phyloP scores from a whole-genome alignment of 208 protist species.

The Wallacemonas rigidus region DNA sequence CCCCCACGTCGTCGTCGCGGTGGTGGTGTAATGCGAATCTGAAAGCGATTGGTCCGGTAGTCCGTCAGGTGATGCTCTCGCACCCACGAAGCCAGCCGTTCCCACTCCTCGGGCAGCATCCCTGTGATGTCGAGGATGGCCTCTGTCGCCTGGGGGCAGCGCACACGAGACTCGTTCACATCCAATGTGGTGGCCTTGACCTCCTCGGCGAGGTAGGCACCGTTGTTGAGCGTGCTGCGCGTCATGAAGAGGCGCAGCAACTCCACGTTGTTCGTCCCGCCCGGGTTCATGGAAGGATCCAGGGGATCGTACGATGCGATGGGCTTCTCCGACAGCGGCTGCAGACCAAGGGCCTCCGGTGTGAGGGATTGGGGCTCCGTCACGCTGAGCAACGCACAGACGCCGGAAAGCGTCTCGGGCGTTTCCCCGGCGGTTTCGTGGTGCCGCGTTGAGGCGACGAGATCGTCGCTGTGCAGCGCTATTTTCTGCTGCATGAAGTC shows the following conservation, averaged over 20 bases:
- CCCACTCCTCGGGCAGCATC: conserved; percentile 91
- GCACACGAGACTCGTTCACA: conserved; percentile 76
- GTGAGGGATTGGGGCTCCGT: conserved; percentile 69
- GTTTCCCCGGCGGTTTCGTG: not conserved
- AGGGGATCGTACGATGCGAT: conserved; percentile 94
- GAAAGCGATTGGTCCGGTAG: conserved; percentile 94
- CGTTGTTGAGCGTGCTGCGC: conserved; percentile 92
- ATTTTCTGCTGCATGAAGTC: conserved; percentile 3
- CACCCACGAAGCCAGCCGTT: conserved; percentile 93
- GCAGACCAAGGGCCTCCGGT: conserved; percentile 94
- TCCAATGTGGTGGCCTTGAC: conserved; percentile 83
- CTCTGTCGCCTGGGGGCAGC: conserved; percentile 88
- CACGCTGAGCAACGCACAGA: conserved; percentile 74
- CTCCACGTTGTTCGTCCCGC: conserved; percentile 76
- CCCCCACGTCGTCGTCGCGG: conserved; percentile 21
- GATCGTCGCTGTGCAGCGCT: conserved; percentile 1
- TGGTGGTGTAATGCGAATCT: conserved; percentile 64
- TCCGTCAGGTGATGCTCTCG: conserved; percentile 81
- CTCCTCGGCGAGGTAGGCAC: conserved; percentile 94
- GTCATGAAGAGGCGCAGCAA: conserved; percentile 98
- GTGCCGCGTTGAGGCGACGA: conserved; percentile 9
- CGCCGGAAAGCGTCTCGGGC: conserved; percentile 48
- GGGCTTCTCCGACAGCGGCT: conserved; percentile 85
- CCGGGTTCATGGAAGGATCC: conserved; percentile 95
- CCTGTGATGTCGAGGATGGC: conserved; percentile 82